Base-by-base conservation (phyloP, 2,329 filamentous ascomycete species). In the Byssochlamys sp. region DNA sequence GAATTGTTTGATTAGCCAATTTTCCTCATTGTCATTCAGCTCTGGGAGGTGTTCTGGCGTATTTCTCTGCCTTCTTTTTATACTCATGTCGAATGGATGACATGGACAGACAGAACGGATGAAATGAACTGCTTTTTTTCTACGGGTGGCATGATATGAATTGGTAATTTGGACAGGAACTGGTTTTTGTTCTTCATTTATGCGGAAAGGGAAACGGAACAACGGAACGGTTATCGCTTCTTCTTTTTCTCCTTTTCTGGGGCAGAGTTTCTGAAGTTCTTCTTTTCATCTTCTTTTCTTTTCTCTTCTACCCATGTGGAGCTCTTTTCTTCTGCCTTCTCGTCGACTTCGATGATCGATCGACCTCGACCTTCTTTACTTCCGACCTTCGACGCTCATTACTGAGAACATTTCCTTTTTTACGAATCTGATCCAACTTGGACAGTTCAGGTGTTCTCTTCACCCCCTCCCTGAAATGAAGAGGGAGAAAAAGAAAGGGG, bases 241-340 rank as follows among this genome's bases (percentile, higher is more conserved):
- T 55, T 56, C 52, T 62, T 62, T 69, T 66, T 69, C 63, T 54
- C 56, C 51, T 61, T 62, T 31, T 31, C 68, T 66, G 68, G 72
- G 71, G 75, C 69, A 74, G 68, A 71, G 69, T 66, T 66, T 69
- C 66, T 64, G 63, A 61, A 60, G 63, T 63, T 67, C 64, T 69
- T 67, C 67, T 62, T 65, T 59, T 67, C 68, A 62, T 65, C 63
- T 65, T 59, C 57, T 58, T 64, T 62, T 66, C 64, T 66, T 57
- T 62, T 62, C 60, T 63, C 58, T 57, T 55, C 57, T 55, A 54
- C 55, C n/a, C 39, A 45, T 45, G 39, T 45, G 39, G 35, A 56
- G 52, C 29, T 48, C 50, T 55, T 62, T 63, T 61, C 55, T 57
- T 59, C 62, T 58, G 66, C 61, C 61, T 63, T 54, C 6, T 51